phyloP scores from a whole-genome alignment of 371 early-diverging fungal species.

The Rhizopus arrhizus region DNA sequence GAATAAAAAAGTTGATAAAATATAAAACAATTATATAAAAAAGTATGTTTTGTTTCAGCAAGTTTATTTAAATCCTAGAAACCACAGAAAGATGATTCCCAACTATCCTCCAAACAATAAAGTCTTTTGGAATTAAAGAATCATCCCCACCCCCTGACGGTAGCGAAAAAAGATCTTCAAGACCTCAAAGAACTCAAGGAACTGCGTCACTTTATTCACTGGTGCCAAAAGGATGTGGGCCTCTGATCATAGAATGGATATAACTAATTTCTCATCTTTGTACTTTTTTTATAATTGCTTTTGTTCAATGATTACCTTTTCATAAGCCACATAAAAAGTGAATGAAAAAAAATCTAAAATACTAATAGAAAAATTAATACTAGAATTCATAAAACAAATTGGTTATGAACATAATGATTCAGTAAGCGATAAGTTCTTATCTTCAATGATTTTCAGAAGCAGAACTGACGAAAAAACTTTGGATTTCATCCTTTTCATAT shows the following conservation, averaged over 20 bases:
- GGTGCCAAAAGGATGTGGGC: slow-evolving; percentile 36
- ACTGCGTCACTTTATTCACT: slow-evolving; percentile 15
- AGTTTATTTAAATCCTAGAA: slow-evolving; percentile 47
- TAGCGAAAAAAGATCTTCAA: slow-evolving; percentile 20
- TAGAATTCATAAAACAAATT: neutral
- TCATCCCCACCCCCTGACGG: slow-evolving; percentile 36
- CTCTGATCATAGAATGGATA: slow-evolving; percentile 54
- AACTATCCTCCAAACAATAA: too few species aligned
- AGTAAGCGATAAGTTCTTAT: slow-evolving; percentile 22
- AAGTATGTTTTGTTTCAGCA: slow-evolving; percentile 25
- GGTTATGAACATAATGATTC: neutral
- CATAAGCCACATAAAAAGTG: neutral
- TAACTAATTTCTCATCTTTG: slow-evolving; percentile 42
- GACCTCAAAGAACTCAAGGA: slow-evolving; percentile 38
- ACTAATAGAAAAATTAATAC: neutral
- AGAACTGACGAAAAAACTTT: slow-evolving; percentile 49
- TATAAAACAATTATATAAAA: neutral
- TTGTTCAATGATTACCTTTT: slow-evolving; percentile 7
- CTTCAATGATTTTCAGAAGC: slow-evolving; percentile 47
- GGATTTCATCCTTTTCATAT: slow-evolving; percentile 26
- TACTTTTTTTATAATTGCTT: slow-evolving; percentile 9
- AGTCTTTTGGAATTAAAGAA: neutral
- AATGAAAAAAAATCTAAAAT: neutral
- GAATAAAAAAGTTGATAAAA: neutral
- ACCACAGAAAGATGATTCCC: slow-evolving; percentile 37